These are phyloP conservation scores for Falciphora oryzae DNA, from an alignment of 2,329 filamentous ascomycete species.

Conservation along the genomic window DNA sequence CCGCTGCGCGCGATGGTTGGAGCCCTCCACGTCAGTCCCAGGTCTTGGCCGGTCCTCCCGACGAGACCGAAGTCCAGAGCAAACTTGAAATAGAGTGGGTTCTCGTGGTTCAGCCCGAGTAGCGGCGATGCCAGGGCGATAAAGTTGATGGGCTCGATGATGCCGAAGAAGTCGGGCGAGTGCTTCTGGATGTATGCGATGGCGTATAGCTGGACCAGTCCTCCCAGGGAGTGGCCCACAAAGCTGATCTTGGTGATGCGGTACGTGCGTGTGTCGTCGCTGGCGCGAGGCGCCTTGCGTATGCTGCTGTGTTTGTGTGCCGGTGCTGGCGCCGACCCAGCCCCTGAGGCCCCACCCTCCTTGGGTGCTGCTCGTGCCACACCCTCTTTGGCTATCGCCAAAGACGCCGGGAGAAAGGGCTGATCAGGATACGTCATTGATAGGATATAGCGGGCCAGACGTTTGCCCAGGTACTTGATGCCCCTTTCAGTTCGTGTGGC, in stretches of 20 bases:
- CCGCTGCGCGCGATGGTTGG: constrained; percentile 80
- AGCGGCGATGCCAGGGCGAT: constrained; percentile 83
- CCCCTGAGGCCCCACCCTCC: not conserved
- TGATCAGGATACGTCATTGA: constrained; percentile 91
- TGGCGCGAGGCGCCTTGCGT: constrained; percentile 28
- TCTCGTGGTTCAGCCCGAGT: constrained; percentile 91
- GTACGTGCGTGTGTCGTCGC: constrained; percentile 53
- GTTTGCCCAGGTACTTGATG: constrained; percentile 94
- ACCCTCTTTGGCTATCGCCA: constrained; percentile 38
- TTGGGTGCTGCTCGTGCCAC: constrained; percentile 25
- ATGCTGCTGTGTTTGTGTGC: constrained; percentile 48
- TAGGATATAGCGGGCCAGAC: constrained; percentile 85
- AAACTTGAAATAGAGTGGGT: constrained; percentile 95
- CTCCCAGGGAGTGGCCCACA: constrained; percentile 85
- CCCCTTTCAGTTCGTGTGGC: constrained; percentile 87
- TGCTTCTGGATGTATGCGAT: constrained; percentile 97
- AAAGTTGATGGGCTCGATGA: constrained; percentile 85
- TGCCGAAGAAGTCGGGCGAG: constrained; percentile 81
- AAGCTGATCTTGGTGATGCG: constrained; percentile 93
- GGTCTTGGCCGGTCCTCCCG: constrained; percentile 90
- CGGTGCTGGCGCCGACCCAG: constrained; percentile 28
- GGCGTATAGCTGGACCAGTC: constrained; percentile 86
- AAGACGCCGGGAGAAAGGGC: constrained; percentile 66
- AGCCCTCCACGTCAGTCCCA: constrained; percentile 89
- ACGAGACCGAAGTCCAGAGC: constrained; percentile 94